phyloP scores from a whole-genome alignment of 352 stramenopile species.

The Phytopythium ostracodes region DNA sequence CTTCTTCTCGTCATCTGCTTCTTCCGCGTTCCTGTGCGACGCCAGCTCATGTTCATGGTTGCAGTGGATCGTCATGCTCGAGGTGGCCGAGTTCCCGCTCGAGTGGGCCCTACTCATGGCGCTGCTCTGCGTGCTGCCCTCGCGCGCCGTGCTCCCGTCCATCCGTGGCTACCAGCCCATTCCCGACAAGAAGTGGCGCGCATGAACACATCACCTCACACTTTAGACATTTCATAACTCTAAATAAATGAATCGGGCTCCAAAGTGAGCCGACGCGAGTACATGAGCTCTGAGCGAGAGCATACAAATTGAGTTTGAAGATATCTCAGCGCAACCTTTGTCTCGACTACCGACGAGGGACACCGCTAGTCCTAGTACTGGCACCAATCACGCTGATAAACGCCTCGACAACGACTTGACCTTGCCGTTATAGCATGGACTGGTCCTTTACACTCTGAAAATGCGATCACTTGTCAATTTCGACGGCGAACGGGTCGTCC shows the following conservation, averaged over 20 bases:
- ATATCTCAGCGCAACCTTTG: no score
- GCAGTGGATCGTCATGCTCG: constrained; percentile 55
- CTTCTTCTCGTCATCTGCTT: constrained; percentile 44
- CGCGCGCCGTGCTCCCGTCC: constrained; percentile 40
- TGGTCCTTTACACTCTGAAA: no score
- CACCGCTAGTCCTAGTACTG: no score
- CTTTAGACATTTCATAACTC: neutral
- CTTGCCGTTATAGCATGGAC: no score
- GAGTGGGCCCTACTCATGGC: constrained; percentile 58
- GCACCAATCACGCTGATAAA: no score
- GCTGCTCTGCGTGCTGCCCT: constrained; percentile 52
- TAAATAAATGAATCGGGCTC: neutral
- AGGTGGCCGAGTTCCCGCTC: constrained; percentile 56
- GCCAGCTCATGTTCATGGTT: constrained; percentile 22
- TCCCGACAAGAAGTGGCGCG: constrained; percentile 14
- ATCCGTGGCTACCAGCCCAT: constrained; percentile 60
- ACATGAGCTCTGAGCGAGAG: neutral
- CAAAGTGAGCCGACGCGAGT: neutral
- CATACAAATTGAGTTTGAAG: no score
- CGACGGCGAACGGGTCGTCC: constrained; percentile 44
- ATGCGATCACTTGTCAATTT: constrained; percentile 1
- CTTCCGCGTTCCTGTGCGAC: constrained; percentile 8
- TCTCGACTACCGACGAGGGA: no score
- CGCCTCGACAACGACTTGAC: no score
- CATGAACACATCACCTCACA: neutral